Evolutionary conservation across 2,329 filamentous ascomycete species (phyloP), one percentile per base, ranked within the genome.

Genomic region (Waltergamsia citrina): DNA sequence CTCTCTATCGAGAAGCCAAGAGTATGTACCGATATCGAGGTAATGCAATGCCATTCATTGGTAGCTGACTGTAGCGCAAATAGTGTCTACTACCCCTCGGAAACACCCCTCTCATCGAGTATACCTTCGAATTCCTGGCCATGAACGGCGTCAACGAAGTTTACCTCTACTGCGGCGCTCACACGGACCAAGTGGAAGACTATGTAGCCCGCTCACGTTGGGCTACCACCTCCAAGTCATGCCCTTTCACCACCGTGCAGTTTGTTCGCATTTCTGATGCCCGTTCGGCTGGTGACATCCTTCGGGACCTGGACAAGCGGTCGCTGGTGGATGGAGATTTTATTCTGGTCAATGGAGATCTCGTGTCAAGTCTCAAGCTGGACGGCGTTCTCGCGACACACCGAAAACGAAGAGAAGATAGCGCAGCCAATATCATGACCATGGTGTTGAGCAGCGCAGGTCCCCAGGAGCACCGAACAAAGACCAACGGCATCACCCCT

Each of bases 371-470:
- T 51, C 65, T 96, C 36, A 74, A 82, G 14, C 77, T 98, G n/a
- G 85, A 90, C 41, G 67, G 68, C 31, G 82, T 84, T 7, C 63
- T 98, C 33, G 75, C 78, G 4, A 78, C 77, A 34, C 92, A 98
- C 56, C 78, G 85, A 40, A 80, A 80, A 36, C 80, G 92, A 38
- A 77, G 87, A 39, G 74, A 81, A 50, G 78, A 79, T 35, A 86
- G 93, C 62, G 90, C 92, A 49, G 90, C 94, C 53, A 87, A 90
- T 24, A 94, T 95, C 59, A 96, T 98, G 92, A 98, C 92, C 4
- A 83, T 95, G 71, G 75, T 98, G 10, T 63, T 96, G 38, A 74
- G 86, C 29, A 81, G 88, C 53, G 84, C 80, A 7, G 85, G 85
- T 29, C 62, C 71, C 6, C 59, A 58, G 5, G 67, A 71, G 6